These are phyloP conservation scores for Barnettozyma sucrosica DNA, from an alignment of 805 yeast species.

Conservation along the genomic window DNA sequence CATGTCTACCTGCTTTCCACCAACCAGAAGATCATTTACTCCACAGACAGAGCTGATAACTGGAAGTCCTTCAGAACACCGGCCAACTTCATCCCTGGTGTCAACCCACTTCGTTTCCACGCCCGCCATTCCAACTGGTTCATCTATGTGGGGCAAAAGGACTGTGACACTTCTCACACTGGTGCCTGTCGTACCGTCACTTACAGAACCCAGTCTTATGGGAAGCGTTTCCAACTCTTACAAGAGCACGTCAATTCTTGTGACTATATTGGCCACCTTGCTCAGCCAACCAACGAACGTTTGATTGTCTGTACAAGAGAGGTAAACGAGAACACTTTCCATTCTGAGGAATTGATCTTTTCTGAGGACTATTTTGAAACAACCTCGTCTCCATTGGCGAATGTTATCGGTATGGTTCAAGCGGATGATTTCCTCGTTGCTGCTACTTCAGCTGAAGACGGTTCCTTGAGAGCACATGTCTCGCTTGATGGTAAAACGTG, in stretches of 20 bases:
- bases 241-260: conserved; percentile 52
- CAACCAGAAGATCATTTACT: conserved; percentile 40
- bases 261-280: conserved; percentile 59
- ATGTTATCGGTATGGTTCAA: conserved; percentile 68
- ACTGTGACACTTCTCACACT: conserved; percentile 35
- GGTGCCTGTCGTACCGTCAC: conserved; percentile 51
- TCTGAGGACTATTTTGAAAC: conserved; percentile 21
- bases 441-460: conserved; percentile 50
- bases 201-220: conserved; percentile 61
- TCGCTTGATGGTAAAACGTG: conserved; percentile 72
- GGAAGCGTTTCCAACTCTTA: conserved; percentile 52
- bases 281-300: conserved; percentile 38
- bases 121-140: conserved; percentile 49
- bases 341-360: conserved; percentile 28
- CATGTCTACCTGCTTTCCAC: conserved; percentile 29
- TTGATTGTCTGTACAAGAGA: conserved; percentile 60
- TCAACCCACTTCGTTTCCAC: conserved; percentile 56
- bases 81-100: conserved; percentile 47
- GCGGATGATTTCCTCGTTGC: conserved; percentile 69
- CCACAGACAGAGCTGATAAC: conserved; percentile 60
- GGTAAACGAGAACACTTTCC: conserved; percentile 28
- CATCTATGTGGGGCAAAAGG: conserved; percentile 62
- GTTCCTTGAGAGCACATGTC: conserved; percentile 59
- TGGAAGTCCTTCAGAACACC: conserved; percentile 39
- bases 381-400: conserved; percentile 40